Conservation (phyloP, 225 moss, liverwort and hornwort species). For the Rhytidiadelphus loreus region DNA sequence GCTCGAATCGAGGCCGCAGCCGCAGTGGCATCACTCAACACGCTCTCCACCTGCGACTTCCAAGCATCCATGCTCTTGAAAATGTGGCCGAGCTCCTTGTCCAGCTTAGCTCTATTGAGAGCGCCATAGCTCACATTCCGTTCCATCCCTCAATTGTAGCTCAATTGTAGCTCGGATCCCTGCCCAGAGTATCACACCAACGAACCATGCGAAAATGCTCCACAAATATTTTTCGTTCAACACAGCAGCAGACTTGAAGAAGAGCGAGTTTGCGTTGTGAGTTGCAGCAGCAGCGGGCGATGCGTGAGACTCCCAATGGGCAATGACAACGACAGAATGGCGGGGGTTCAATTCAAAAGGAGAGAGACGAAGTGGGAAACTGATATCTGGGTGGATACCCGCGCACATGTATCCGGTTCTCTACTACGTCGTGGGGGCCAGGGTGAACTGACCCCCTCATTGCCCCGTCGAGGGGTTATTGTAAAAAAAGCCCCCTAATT, state of each 20-base stretch:
- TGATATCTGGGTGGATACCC: neutral
- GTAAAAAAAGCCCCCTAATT: too few species aligned
- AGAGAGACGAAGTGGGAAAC: neutral
- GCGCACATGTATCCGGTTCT: neutral
- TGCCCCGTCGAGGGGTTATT: too few species aligned
- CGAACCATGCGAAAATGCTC: neutral
- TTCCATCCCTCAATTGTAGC: slow-evolving; percentile 7
- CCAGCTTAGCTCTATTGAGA: neutral
- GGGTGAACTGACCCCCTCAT: too few species aligned
- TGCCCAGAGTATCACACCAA: neutral
- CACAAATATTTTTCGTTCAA: neutral
- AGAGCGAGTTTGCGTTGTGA: too few species aligned
- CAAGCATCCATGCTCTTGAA: slow-evolving; percentile 25
- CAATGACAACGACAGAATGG: neutral
- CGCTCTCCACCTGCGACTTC: slow-evolving; percentile 3
- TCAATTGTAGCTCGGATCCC: neutral
- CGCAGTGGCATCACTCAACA: slow-evolving; percentile 4
- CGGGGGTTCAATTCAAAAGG: neutral
- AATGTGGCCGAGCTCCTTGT: slow-evolving; percentile 24
- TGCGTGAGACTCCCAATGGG: neutral
- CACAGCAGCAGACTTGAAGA: too few species aligned
- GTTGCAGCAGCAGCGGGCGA: neutral
- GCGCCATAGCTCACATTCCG: neutral
- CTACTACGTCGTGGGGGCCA: neutral
- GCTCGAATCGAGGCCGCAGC: slow-evolving; percentile 5